phyloP scores from a whole-genome alignment of 495 filamentous ascomycete genomes.

The Xylaria castorea region DNA sequence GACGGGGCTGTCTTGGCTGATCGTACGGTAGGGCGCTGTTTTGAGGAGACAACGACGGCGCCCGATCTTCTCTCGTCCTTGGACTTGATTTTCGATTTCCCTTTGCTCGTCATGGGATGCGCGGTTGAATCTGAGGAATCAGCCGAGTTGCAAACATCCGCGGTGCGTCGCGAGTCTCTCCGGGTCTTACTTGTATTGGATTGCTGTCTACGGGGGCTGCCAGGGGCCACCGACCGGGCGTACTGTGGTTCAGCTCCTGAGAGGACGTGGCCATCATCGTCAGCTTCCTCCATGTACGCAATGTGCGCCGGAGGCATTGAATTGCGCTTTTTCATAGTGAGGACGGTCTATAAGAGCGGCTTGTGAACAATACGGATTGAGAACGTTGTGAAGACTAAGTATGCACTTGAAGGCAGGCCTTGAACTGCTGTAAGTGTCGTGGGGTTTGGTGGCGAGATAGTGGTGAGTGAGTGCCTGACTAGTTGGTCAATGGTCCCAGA shows the following conservation, averaged over 20 bases:
- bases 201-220: constrained; percentile 51
- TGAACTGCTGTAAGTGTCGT: constrained; percentile 5
- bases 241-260: constrained; percentile 48
- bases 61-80: constrained; percentile 40
- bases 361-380: neutral
- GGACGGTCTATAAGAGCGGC: neutral
- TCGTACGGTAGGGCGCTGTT: constrained; percentile 35
- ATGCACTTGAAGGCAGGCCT: neutral
- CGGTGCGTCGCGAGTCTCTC: constrained; percentile 42
- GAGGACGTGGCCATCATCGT: constrained; percentile 53
- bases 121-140: constrained; percentile 51
- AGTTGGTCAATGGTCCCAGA: constrained; percentile 11
- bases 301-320: constrained; percentile 12
- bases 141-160: constrained; percentile 31
- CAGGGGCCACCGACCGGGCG: constrained; percentile 42
- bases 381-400: neutral
- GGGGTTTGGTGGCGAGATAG: neutral
- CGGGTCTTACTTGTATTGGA: constrained; percentile 54
- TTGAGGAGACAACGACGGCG: constrained; percentile 29
- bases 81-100: constrained; percentile 34
- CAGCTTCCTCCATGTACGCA: constrained; percentile 57
- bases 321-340: constrained; percentile 24
- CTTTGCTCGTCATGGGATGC: constrained; percentile 39
- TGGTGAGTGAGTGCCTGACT: neutral
- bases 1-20: constrained; percentile 35